Percentiles rank a stretch among this genome's conserved stretches.
These are phyloP conservation scores for Heterobasidion occidentale DNA, from an alignment of 1,284 basidiomycete genomes.

Conservation along the genomic window DNA sequence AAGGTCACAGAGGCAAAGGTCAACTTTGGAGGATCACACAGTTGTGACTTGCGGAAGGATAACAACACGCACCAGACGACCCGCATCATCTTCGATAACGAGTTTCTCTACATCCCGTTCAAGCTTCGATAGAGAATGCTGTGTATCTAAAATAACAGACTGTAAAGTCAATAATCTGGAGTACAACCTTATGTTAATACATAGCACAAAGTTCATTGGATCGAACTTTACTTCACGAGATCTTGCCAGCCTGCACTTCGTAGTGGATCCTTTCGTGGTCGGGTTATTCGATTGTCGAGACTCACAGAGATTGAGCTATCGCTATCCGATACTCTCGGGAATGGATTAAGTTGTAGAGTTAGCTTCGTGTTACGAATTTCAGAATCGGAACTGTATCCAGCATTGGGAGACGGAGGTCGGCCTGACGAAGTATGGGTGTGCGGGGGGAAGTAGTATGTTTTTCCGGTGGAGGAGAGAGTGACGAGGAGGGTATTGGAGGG, in stretches of 20 bases:
- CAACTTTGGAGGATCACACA: not conserved
- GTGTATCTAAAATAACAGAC: constrained; percentile 59
- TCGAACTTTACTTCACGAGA: constrained; percentile 50
- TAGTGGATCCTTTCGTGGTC: constrained; percentile 17
- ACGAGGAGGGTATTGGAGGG: constrained; percentile 71
- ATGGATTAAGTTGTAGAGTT: not conserved
- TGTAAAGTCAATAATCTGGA: constrained; percentile 65
- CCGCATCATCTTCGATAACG: constrained; percentile 34
- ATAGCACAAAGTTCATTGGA: not conserved
- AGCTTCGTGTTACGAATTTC: constrained; percentile 30
- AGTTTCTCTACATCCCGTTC: constrained; percentile 45
- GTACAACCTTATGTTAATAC: not conserved
- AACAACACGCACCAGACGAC: constrained; percentile 35
- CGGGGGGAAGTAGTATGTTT: constrained; percentile 51
- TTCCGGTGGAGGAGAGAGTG: constrained; percentile 49
- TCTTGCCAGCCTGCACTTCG: constrained; percentile 58
- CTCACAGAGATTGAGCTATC: not conserved
- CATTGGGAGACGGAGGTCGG: constrained; percentile 37
- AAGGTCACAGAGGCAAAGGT: too few relatives aligned
- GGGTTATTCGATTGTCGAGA: not conserved
- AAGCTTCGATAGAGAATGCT: constrained; percentile 48
- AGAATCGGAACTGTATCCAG: constrained; percentile 65
- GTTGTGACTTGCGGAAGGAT: not conserved
- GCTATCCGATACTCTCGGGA: constrained; percentile 7
- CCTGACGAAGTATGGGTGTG: constrained; percentile 26